Percentiles rank a stretch among this genome's conserved stretches.
Evolutionary conservation across 805 yeast genomes (phyloP).

Genomic region (Metschnikowia cerradonensis): DNA sequence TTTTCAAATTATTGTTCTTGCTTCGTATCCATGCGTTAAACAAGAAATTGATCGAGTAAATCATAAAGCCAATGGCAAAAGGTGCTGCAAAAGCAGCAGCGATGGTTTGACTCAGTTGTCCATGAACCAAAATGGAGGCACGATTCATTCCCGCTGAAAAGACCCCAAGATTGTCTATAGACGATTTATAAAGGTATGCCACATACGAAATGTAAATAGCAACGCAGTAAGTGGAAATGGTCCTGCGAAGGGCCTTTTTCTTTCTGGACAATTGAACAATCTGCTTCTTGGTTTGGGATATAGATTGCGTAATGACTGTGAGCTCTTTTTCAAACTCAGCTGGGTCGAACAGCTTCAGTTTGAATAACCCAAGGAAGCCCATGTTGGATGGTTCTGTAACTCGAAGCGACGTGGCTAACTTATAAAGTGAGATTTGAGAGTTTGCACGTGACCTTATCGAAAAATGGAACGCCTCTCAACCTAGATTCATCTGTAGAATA

Average conservation of each 20-base stretch:
- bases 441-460: constrained; percentile 3
- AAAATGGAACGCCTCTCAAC: background rate
- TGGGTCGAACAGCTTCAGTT: constrained; percentile 34
- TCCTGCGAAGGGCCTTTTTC: constrained; percentile 16
- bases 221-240: constrained; percentile 16
- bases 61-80: constrained; percentile 15
- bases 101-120: constrained; percentile 22
- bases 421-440: constrained; percentile 1
- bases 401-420: background rate
- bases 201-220: constrained; percentile 23
- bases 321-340: constrained; percentile 42
- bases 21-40: constrained; percentile 21
- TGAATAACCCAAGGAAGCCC: constrained; percentile 17
- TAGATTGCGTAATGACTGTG: constrained; percentile 32
- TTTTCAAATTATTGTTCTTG: constrained; percentile 19
- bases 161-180: constrained; percentile 8
- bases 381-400: constrained; percentile 6
- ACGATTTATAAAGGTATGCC: constrained; percentile 20
- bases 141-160: constrained; percentile 16
- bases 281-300: constrained; percentile 25
- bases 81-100: constrained; percentile 24
- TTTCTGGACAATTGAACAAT: constrained; percentile 16
- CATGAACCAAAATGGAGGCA: constrained; percentile 22
- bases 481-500: background rate
- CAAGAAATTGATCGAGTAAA: constrained; percentile 15